Conservation (phyloP, 257 asterid genomes). For the Lycium ferocissimum region DNA sequence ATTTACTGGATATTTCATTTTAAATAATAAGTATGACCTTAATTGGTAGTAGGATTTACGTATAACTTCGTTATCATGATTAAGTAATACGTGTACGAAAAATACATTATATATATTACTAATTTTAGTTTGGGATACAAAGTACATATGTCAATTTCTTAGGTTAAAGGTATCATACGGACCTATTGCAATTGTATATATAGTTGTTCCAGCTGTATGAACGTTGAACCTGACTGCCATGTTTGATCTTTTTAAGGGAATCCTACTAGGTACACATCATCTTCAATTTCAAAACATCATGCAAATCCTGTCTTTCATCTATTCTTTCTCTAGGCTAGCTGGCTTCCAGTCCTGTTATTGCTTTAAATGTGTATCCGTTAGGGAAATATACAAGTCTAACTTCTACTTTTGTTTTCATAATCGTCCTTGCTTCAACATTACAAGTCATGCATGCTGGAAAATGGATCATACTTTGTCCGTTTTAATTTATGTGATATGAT, state of each 20-base stretch:
- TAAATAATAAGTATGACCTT: too few species aligned
- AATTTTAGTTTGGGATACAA: too few species aligned
- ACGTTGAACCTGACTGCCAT: conserved; percentile 1
- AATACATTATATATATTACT: too few species aligned
- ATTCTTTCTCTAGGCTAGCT: not conserved
- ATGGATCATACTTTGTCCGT: too few species aligned
- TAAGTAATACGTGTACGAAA: too few species aligned
- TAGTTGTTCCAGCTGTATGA: conserved; percentile 27
- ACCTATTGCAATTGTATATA: not conserved
- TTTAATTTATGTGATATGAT: too few species aligned
- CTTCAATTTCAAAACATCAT: not conserved
- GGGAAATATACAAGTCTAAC: not conserved
- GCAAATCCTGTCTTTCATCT: not conserved
- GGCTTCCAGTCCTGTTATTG: not conserved
- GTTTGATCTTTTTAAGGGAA: conserved; percentile 19
- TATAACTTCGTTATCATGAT: too few species aligned
- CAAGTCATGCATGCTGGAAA: too few species aligned
- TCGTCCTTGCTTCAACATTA: too few species aligned
- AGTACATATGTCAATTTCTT: conserved; percentile 15
- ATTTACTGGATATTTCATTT: too few species aligned
- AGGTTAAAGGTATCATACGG: not conserved
- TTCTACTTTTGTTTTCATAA: too few species aligned
- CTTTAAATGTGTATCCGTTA: not conserved
- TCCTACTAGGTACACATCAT: conserved; percentile 24
- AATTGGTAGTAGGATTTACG: too few species aligned